Evolutionary conservation across 352 stramenopile genomes (phyloP).

Genomic region (Labyrinthula sp.): DNA sequence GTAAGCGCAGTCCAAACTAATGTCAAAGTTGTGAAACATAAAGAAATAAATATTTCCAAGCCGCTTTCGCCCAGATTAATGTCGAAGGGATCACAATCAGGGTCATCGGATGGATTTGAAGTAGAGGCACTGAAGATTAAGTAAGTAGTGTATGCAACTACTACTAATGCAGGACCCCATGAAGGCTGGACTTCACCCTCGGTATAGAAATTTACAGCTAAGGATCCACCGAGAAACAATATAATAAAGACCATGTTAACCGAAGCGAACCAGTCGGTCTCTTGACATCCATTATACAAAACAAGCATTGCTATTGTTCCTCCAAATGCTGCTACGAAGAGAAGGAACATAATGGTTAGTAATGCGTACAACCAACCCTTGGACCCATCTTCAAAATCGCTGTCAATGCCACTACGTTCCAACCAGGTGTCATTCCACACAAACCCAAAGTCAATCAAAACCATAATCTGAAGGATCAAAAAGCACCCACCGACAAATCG

Average conservation of each 20-base stretch:
- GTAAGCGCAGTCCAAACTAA: constrained; percentile 20
- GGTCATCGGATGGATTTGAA: constrained; percentile 9
- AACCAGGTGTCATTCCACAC: constrained; percentile 32
- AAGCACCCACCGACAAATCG: constrained; percentile 25
- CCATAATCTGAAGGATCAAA: constrained; percentile 30
- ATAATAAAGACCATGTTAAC: neutral
- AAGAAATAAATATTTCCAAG: constrained; percentile 16
- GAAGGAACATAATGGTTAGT: constrained; percentile 8
- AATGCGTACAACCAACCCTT: constrained; percentile 28
- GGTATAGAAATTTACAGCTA: neutral
- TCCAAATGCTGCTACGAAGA: constrained; percentile 29
- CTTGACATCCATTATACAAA: neutral
- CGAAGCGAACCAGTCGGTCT: neutral
- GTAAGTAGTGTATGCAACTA: constrained; percentile 13
- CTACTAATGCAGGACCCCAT: constrained; percentile 8
- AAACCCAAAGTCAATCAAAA: constrained; percentile 33
- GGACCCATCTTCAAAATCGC: constrained; percentile 16
- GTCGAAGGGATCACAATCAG: constrained; percentile 21
- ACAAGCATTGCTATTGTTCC: neutral
- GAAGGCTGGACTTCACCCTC: too few species aligned
- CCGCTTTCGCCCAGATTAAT: neutral
- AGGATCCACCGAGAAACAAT: neutral
- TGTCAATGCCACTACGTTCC: constrained; percentile 1
- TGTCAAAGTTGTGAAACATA: constrained; percentile 11
- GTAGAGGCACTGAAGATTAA: constrained; percentile 5